Conservation (phyloP, 805 yeast genomes). For the Candida dajiaensis region DNA sequence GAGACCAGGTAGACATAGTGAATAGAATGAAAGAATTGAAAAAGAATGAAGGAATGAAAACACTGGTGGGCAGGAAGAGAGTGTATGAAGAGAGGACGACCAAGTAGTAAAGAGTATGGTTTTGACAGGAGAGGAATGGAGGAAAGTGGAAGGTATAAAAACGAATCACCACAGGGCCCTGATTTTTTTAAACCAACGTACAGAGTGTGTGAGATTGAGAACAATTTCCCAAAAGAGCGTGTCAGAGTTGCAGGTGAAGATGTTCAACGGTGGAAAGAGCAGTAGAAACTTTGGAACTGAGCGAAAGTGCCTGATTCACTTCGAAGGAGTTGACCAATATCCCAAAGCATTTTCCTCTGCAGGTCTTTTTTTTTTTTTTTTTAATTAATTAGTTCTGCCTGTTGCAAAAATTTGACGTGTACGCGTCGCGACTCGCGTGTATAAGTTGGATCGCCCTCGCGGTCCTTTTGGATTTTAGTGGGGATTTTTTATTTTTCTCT, state of each 20-base stretch:
- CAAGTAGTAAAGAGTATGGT: too few relatives aligned
- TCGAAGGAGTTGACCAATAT: too few relatives aligned
- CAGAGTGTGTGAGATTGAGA: not conserved
- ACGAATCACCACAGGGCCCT: not conserved
- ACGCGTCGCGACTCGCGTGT: not conserved
- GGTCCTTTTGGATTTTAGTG: too few relatives aligned
- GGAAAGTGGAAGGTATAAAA: not conserved
- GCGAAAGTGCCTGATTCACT: too few relatives aligned
- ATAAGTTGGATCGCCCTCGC: too few relatives aligned
- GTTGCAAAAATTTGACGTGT: not conserved
- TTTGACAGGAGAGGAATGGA: not conserved
- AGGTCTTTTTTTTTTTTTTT: too few relatives aligned
- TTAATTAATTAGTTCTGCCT: too few relatives aligned
- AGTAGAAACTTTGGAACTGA: not conserved
- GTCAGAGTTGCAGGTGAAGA: not conserved
- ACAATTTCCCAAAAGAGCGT: not conserved
- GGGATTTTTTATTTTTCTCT: not conserved
- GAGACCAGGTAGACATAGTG: conserved; percentile 14
- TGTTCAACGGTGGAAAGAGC: not conserved
- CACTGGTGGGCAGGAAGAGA: not conserved
- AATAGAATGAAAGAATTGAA: too few relatives aligned
- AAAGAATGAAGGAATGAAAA: not conserved
- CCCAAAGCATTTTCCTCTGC: not conserved
- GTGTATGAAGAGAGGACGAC: not conserved
- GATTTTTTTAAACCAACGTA: not conserved